Evolutionary conservation across 2,329 filamentous ascomycete species (phyloP).

Genomic region (Penicillium thymicola): DNA sequence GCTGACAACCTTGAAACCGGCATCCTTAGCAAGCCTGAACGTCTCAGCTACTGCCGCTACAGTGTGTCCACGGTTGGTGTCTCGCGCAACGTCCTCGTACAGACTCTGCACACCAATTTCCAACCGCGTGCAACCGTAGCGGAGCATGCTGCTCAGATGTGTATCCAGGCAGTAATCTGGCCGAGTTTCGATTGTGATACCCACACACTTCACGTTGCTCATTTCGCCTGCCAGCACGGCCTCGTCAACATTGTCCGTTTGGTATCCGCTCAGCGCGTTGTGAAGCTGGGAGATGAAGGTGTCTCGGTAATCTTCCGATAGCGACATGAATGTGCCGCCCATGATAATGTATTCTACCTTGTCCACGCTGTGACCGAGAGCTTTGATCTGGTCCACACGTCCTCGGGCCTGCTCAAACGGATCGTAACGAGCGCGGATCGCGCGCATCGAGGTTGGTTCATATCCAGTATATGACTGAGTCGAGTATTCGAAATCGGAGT

Average conservation of each 20-base stretch:
- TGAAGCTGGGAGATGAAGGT: conserved; percentile 94
- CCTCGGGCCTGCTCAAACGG: conserved; percentile 96
- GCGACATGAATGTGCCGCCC: conserved; percentile 98
- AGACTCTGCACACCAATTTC: conserved; percentile 95
- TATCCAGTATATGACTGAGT: conserved; percentile 99
- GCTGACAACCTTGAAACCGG: conserved; percentile 97
- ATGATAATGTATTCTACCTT: conserved; percentile 99
- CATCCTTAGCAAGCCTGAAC: conserved; percentile 95
- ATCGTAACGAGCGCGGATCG: conserved; percentile 93
- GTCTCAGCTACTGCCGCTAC: conserved; percentile 94
- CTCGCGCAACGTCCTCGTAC: conserved; percentile 96
- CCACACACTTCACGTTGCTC: conserved; percentile 96
- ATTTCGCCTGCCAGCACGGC: conserved; percentile 91
- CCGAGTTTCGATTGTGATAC: conserved; percentile 95
- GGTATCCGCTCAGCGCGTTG: conserved; percentile 94
- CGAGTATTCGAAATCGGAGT: conserved; percentile 98
- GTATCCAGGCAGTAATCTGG: conserved; percentile 95
- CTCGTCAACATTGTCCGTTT: conserved; percentile 90
- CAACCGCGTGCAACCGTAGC: conserved; percentile 93
- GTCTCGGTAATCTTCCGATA: conserved; percentile 83
- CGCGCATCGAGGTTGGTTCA: conserved; percentile 97
- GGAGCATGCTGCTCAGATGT: conserved; percentile 92
- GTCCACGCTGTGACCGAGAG: conserved; percentile 92
- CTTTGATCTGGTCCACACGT: conserved; percentile 93
- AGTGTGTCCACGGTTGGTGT: conserved; percentile 95